Evolutionary conservation across 768 basidiomycete genomes (phyloP).

Genomic region (Phylloporus rhodoxanthus): DNA sequence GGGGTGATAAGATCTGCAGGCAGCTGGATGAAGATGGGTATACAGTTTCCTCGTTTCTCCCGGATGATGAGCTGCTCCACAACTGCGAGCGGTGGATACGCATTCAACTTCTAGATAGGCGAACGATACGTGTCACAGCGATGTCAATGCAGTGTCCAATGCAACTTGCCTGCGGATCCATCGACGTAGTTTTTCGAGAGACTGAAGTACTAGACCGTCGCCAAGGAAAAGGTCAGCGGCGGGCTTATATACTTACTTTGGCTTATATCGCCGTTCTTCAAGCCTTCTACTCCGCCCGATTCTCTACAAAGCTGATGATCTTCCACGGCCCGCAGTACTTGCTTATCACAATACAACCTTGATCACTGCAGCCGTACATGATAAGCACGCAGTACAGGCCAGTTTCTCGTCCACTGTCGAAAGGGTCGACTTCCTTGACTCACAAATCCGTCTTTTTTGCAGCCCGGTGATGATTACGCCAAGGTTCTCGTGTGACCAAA

Average conservation of each 20-base stretch:
- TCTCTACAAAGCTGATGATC: background rate
- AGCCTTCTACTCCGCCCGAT: conserved; percentile 6
- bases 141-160: background rate
- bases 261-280: background rate
- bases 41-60: conserved; percentile 84
- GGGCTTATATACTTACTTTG: no score
- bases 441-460: background rate
- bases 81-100: conserved; percentile 64
- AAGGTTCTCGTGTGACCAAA: conserved; percentile 65
- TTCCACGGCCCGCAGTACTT: background rate
- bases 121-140: conserved; percentile 56
- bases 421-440: background rate
- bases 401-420: background rate
- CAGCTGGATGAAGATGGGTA: conserved; percentile 88
- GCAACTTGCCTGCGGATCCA: conserved; percentile 47
- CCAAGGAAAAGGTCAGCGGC: no score
- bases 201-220: background rate
- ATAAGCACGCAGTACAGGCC: background rate
- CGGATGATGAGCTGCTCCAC: conserved; percentile 73
- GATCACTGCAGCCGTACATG: background rate
- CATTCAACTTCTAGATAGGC: conserved; percentile 51
- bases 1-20: conserved; percentile 96
- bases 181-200: conserved; percentile 13
- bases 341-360: background rate
- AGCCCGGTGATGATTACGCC: conserved; percentile 64